phyloP scores from a whole-genome alignment of 805 yeast genomes.

The Spathaspora boniae region DNA sequence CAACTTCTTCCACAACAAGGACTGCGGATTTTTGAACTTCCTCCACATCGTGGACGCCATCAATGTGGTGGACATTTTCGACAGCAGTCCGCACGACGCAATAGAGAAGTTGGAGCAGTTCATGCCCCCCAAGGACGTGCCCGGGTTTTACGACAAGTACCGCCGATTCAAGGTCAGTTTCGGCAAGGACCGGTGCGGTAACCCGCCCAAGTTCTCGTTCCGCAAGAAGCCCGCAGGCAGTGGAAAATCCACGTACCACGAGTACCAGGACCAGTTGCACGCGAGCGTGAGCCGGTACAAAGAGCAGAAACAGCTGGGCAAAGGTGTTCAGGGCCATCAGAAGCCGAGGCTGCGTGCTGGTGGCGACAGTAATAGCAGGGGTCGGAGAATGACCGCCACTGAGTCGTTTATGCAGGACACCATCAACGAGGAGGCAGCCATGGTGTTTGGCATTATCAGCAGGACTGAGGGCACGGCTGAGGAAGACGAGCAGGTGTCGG shows the following conservation, averaged over 20 bases:
- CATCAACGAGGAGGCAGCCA: constrained; percentile 40
- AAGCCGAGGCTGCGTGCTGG: constrained; percentile 1
- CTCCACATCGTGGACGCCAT: constrained; percentile 62
- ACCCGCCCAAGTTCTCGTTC: constrained; percentile 54
- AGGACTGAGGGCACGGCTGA: constrained; percentile 11
- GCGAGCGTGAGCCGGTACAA: constrained; percentile 11
- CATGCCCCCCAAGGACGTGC: constrained; percentile 28
- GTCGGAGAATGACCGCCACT: constrained; percentile 6
- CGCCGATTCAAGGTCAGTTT: constrained; percentile 54
- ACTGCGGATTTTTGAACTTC: constrained; percentile 75
- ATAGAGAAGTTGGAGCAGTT: constrained; percentile 59
- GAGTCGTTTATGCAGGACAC: constrained; percentile 13
- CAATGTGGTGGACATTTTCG: constrained; percentile 57
- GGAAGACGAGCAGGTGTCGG: not conserved
- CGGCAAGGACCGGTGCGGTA: constrained; percentile 82
- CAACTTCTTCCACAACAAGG: constrained; percentile 63
- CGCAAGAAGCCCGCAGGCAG: constrained; percentile 32
- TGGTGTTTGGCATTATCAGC: constrained; percentile 43
- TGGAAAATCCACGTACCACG: constrained; percentile 10
- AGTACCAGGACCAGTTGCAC: constrained; percentile 11
- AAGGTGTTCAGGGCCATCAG: no score
- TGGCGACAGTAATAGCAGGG: constrained; percentile 1
- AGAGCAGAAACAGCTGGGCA: no score
- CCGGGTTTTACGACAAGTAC: constrained; percentile 44
- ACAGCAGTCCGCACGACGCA: constrained; percentile 27